Percentiles rank a stretch among this genome's conserved stretches.
Evolutionary conservation across 352 stramenopile genomes (phyloP).

Genomic region (Halophytophthora batemanensis): DNA sequence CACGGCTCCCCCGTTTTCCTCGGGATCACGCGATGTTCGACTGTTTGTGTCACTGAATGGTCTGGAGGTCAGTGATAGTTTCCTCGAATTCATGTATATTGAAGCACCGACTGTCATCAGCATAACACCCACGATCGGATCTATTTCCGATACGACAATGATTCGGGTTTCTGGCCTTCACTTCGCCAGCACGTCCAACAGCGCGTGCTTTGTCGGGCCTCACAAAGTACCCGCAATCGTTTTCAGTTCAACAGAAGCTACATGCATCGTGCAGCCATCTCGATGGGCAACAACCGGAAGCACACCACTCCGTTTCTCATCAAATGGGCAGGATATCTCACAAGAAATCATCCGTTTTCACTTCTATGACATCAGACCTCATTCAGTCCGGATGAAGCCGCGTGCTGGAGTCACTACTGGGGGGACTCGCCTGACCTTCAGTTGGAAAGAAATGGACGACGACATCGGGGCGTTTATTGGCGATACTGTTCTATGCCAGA

Average conservation of each 20-base stretch:
- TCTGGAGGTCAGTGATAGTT: slow-evolving; percentile 23
- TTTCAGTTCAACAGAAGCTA: slow-evolving; percentile 25
- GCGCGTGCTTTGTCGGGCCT: slow-evolving; percentile 28
- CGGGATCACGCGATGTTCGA: slow-evolving; percentile 8
- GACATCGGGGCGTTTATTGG: slow-evolving; percentile 2
- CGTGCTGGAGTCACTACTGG: slow-evolving; percentile 16
- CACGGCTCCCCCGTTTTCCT: slow-evolving; percentile 16
- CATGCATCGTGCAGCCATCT: slow-evolving; percentile 26
- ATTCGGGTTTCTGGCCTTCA: slow-evolving; percentile 26
- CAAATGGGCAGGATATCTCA: slow-evolving; percentile 34
- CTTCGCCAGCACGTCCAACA: slow-evolving; percentile 25
- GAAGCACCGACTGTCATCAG: slow-evolving; percentile 24
- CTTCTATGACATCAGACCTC: slow-evolving; percentile 24
- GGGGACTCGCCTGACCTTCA: slow-evolving; percentile 29
- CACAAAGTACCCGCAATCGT: slow-evolving; percentile 27
- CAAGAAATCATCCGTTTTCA: slow-evolving; percentile 20
- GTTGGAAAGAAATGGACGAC: slow-evolving; percentile 5
- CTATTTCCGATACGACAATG: slow-evolving; percentile 22
- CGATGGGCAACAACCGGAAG: slow-evolving; percentile 12
- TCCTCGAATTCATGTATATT: slow-evolving; percentile 24
- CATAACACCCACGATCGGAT: slow-evolving; percentile 28
- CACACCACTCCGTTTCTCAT: slow-evolving; percentile 26
- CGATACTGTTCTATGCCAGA: slow-evolving; percentile 16
- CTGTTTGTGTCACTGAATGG: slow-evolving; percentile 37
- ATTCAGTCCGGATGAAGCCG: slow-evolving; percentile 13